Percentiles rank a stretch among this genome's conserved stretches.
Evolutionary conservation across 306 rosid genomes (phyloP).

Genomic region (Fragaria nilgerrensis): DNA sequence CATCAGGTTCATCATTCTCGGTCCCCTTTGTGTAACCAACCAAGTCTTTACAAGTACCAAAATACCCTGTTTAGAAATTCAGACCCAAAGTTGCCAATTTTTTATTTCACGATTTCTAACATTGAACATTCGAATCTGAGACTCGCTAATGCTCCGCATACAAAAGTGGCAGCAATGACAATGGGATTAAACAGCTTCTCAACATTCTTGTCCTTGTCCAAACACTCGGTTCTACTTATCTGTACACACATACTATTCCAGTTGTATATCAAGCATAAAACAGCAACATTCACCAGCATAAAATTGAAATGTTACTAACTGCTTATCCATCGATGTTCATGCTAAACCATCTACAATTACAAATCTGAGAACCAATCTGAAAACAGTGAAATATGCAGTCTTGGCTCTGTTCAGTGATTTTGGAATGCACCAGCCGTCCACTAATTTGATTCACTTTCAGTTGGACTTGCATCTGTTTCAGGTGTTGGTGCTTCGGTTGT

Average conservation of each 20-base stretch:
- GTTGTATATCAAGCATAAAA: constrained; percentile 18
- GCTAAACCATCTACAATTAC: constrained; percentile 33
- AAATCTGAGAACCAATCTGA: constrained; percentile 22
- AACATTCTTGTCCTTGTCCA: neutral
- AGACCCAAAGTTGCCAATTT: neutral
- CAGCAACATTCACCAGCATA: constrained; percentile 9
- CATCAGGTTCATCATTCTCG: neutral
- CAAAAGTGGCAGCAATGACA: neutral
- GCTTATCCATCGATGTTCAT: constrained; percentile 9
- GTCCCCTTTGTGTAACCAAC: neutral
- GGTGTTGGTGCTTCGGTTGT: constrained; percentile 24
- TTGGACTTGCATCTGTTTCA: constrained; percentile 35
- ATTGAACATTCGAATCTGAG: neutral
- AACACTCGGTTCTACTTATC: neutral
- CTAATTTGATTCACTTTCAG: constrained; percentile 33
- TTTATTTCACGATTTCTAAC: neutral
- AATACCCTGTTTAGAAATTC: neutral
- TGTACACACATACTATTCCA: constrained; percentile 35
- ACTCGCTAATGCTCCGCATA: neutral
- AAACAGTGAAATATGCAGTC: constrained; percentile 1
- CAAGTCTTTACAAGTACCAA: neutral
- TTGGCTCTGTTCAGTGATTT: constrained; percentile 7
- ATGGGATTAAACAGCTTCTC: neutral
- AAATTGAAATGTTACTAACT: constrained; percentile 2
- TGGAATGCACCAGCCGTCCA: neutral